Evolutionary conservation across 805 yeast genomes (phyloP).

Genomic region (Zygosaccharomyces rouxii): DNA sequence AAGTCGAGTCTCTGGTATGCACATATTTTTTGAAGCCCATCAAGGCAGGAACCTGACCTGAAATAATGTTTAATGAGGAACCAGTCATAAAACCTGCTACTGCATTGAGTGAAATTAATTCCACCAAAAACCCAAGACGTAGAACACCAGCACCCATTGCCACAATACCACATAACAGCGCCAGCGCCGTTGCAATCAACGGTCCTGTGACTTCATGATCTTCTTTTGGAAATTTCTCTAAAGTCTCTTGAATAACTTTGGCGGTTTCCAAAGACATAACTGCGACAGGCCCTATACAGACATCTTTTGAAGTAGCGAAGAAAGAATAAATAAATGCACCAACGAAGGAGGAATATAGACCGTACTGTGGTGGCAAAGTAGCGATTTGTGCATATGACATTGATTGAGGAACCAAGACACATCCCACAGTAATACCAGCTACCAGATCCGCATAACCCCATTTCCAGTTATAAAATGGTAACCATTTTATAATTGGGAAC

Average conservation of each 20-base stretch:
- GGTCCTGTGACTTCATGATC: constrained; percentile 48
- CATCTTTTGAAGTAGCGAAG: constrained; percentile 94
- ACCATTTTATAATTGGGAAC: constrained; percentile 82
- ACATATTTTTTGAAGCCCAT: constrained; percentile 69
- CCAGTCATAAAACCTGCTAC: constrained; percentile 95
- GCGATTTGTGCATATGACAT: constrained; percentile 94
- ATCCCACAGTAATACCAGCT: constrained; percentile 92
- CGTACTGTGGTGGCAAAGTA: constrained; percentile 73
- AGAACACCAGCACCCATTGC: constrained; percentile 77
- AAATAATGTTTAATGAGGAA: constrained; percentile 76
- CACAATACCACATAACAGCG: constrained; percentile 81
- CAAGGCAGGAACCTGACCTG: constrained; percentile 82
- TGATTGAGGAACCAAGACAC: constrained; percentile 89
- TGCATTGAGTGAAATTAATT: constrained; percentile 85
- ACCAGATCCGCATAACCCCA: constrained; percentile 83
- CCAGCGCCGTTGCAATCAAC: constrained; percentile 71
- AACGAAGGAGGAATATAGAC: constrained; percentile 85
- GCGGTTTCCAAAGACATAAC: constrained; percentile 88
- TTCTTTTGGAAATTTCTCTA: constrained; percentile 41
- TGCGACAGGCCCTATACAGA: constrained; percentile 94
- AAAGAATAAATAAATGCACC: constrained; percentile 86
- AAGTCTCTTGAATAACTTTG: constrained; percentile 66
- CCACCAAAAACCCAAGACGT: constrained; percentile 83
- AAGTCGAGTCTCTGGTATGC: constrained; percentile 69
- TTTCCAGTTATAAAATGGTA: constrained; percentile 69